Evolutionary conservation across 1,284 basidiomycete species (phyloP), one percentile per base, ranked within the genome.

Genomic region (Anthracocystis setariae): DNA sequence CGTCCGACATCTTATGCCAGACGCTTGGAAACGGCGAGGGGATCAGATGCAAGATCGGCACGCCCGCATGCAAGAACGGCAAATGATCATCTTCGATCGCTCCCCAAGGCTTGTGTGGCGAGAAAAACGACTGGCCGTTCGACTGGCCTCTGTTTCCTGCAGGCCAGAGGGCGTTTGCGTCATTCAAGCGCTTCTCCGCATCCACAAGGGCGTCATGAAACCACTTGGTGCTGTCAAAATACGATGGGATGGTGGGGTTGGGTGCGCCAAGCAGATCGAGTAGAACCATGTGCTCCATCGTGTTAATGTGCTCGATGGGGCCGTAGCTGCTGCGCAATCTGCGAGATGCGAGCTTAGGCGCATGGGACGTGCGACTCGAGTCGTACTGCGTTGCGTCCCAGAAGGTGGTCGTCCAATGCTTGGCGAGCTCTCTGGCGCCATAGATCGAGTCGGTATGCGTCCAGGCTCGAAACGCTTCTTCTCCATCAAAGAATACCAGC

Each of bases 401-500:
- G 37, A 63, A 75, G 3, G 44, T 57, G 15, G 32, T 48, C 2
- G 58, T 50, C 77, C 77, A 79, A 18, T 65, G 57, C 32, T 51
- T 46, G 2, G 73, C 77, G 5, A 79, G 48, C 21, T 63, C 70
- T 13, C 59, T 89, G 39, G 94, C 90, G 21, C 96, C 96, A 81
- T 99, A 99, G 46, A 94, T 90, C 1, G 92, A 94, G 83, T 99
- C 96, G 0, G 87, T 89, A 33, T 87, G 87, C 1, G 93, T 93
- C 96, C 96, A 99, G 37, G 88, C 86, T 33, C 89, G 86, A 84
- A 94, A 98, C 0, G 96, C 96, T 84, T 99, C 96, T 83, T 99
- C 96, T 3, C 96, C 96, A 78, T 99, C 97, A 68, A 99, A 94
- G 80, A 98, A 96, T 20, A 98, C 86, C n/a, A 98, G 86, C 82